Evolutionary conservation across 257 asterid species (phyloP).

Genomic region (Jacaranda mimosifolia): DNA sequence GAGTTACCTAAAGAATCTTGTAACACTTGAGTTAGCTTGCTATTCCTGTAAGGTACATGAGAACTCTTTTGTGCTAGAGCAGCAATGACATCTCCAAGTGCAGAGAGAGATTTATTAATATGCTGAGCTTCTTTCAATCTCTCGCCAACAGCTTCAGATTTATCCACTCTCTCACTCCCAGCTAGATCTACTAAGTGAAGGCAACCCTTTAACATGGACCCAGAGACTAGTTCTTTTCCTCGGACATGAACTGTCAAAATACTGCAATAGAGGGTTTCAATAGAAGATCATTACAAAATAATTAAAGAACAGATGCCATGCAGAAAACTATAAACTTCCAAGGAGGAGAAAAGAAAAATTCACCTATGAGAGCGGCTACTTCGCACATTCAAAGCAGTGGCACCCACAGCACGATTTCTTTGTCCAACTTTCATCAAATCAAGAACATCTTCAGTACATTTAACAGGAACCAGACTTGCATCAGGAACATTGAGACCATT

Average conservation of each 20-base stretch:
- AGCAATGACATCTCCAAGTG: slow-evolving; percentile 93
- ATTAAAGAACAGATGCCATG: not conserved
- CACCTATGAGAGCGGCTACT: slow-evolving; percentile 96
- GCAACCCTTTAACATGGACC: slow-evolving; percentile 77
- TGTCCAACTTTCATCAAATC: slow-evolving; percentile 88
- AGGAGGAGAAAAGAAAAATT: not conserved
- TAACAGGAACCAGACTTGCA: slow-evolving; percentile 80
- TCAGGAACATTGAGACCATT: slow-evolving; percentile 96
- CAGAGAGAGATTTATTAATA: slow-evolving; percentile 87
- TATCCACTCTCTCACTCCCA: slow-evolving; percentile 93
- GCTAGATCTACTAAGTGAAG: slow-evolving; percentile 95
- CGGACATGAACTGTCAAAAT: slow-evolving; percentile 90
- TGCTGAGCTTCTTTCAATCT: slow-evolving; percentile 95
- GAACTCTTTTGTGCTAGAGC: slow-evolving; percentile 90
- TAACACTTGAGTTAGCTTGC: slow-evolving; percentile 94
- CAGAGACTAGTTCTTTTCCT: slow-evolving; percentile 85
- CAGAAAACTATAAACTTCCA: not conserved
- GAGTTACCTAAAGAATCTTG: slow-evolving; percentile 87
- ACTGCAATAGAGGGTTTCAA: slow-evolving; percentile 51
- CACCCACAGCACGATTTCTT: slow-evolving; percentile 87
- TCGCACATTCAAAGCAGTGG: slow-evolving; percentile 90
- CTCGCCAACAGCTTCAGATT: slow-evolving; percentile 93
- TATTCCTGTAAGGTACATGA: slow-evolving; percentile 88
- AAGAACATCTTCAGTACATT: slow-evolving; percentile 86
- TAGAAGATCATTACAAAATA: not conserved